Conservation (phyloP, 2,329 filamentous ascomycete genomes). For the Fusarium hostae region DNA sequence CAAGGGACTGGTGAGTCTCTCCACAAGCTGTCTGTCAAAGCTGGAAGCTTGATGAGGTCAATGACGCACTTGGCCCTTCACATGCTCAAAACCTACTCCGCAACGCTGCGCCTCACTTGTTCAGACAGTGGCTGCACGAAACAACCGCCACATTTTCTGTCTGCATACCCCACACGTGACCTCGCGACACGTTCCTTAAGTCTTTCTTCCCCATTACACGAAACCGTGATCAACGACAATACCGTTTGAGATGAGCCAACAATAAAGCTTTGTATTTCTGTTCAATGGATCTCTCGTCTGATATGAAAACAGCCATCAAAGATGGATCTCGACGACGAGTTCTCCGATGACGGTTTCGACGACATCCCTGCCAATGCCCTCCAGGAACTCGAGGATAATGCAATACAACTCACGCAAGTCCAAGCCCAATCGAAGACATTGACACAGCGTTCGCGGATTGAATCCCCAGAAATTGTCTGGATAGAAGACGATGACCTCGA, state of each 20-base stretch:
- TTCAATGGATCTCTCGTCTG: constrained; percentile 39
- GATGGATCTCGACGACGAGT: constrained; percentile 66
- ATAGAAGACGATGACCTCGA: constrained; percentile 69
- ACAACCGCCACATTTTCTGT: not conserved
- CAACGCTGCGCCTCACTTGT: constrained; percentile 16
- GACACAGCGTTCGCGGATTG: constrained; percentile 38
- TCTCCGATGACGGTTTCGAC: constrained; percentile 73
- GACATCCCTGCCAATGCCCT: constrained; percentile 67
- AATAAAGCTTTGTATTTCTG: constrained; percentile 1
- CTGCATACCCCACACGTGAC: constrained; percentile 42
- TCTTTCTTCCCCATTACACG: constrained; percentile 6
- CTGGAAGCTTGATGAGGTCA: constrained; percentile 21
- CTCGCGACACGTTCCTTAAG: constrained; percentile 43
- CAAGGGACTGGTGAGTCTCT: constrained; percentile 1
- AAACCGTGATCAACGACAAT: constrained; percentile 8
- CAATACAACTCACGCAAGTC: constrained; percentile 68
- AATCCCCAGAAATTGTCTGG: constrained; percentile 54
- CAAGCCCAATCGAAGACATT: constrained; percentile 40
- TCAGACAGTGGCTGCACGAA: not conserved
- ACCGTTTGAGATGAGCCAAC: not conserved
- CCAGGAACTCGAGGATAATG: constrained; percentile 71
- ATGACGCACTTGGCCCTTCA: constrained; percentile 43
- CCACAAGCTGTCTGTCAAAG: constrained; percentile 4
- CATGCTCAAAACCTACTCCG: constrained; percentile 37
- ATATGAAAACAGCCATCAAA: constrained; percentile 23